Conservation (phyloP, 2,329 filamentous ascomycete genomes). For the Hysterium pulicare region DNA sequence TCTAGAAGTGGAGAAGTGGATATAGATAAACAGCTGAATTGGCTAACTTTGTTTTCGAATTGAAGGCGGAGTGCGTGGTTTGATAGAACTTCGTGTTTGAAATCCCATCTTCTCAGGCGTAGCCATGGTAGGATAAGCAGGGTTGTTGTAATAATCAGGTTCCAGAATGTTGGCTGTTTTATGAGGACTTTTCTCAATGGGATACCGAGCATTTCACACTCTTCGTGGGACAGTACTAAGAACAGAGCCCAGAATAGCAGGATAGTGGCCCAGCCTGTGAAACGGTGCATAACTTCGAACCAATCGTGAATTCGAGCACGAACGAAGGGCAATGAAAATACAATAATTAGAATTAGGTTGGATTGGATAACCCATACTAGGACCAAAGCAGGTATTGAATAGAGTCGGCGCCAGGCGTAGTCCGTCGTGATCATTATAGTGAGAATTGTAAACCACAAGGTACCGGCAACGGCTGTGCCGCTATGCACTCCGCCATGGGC, state of each 20-base stretch:
- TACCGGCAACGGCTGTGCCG: slow-evolving; percentile 29
- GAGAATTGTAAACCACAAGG: slow-evolving; percentile 44
- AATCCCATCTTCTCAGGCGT: slow-evolving; percentile 63
- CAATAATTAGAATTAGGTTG: slow-evolving; percentile 20
- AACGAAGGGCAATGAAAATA: slow-evolving; percentile 22
- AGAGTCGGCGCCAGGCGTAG: slow-evolving; percentile 11
- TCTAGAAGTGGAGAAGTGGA: slow-evolving; percentile 26
- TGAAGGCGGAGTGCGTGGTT: slow-evolving; percentile 68
- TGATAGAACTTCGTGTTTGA: slow-evolving; percentile 66
- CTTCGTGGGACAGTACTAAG: slow-evolving; percentile 20
- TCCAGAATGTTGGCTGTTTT: slow-evolving; percentile 54
- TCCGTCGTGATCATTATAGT: slow-evolving; percentile 27
- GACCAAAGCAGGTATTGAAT: slow-evolving; percentile 14
- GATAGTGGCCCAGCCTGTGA: slow-evolving; percentile 31
- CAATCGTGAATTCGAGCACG: slow-evolving; percentile 25
- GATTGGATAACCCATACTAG: slow-evolving; percentile 19
- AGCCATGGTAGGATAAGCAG: slow-evolving; percentile 72
- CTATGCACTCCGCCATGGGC: slow-evolving; percentile 34
- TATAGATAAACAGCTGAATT: slow-evolving; percentile 31
- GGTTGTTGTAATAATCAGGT: slow-evolving; percentile 60
- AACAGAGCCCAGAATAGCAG: slow-evolving; percentile 25
- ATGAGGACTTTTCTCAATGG: slow-evolving; percentile 8
- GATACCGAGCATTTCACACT: background rate
- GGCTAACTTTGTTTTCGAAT: slow-evolving; percentile 24
- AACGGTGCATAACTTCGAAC: slow-evolving; percentile 35